Evolutionary conservation across 345 rosid genomes (phyloP), one percentile per base, ranked within the genome.

Genomic region (Heritiera littoralis): DNA sequence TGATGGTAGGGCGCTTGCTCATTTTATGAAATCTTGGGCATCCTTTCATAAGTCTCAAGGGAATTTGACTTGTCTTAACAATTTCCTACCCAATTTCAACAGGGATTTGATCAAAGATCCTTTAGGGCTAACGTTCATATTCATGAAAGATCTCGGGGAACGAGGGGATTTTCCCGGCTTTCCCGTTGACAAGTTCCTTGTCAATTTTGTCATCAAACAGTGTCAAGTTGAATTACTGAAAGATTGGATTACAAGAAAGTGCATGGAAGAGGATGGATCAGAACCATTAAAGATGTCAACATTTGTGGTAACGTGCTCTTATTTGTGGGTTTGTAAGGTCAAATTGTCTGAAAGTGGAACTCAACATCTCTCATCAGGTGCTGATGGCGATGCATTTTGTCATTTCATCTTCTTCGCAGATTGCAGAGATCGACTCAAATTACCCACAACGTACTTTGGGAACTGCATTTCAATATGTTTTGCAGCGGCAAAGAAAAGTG

Each of bases 401-500:
- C 58, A 76, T 66, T 76, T 76, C 46, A 9, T 14, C 3, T 64
- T 64, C 32, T 2, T 14, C 7, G 79, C 79, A 6, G 61, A 76
- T 32, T 65, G 72, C 15, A 66, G 63, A 66, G 73, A 52, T 32
- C 48, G 30, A 11, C 73, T 77, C 28, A 77, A 77, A n/a, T 20
- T 65, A 3, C 84, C 89, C 1, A 0, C 51, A 30, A 45, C 77
- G 0, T 88, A 88, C 72, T 74, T 89, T 0, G 93, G 90, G 3
- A 86, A 85, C 18, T 86, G 89, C 5, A 76, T 86, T 30, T 11
- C 1, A 85, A 2, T n/a, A 5, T 20, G 72, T 17, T 65, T 51
- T 4, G 30, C 63, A 51, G 30, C 59, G 6, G 72, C 72, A 5
- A 65, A 77, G 46, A 63, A 10, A 28, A 46, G 58, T 49, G 84